Evolutionary conservation across 257 asterid genomes (phyloP), one percentile per base, ranked within the genome.

Genomic region (Capsicum chinense): DNA sequence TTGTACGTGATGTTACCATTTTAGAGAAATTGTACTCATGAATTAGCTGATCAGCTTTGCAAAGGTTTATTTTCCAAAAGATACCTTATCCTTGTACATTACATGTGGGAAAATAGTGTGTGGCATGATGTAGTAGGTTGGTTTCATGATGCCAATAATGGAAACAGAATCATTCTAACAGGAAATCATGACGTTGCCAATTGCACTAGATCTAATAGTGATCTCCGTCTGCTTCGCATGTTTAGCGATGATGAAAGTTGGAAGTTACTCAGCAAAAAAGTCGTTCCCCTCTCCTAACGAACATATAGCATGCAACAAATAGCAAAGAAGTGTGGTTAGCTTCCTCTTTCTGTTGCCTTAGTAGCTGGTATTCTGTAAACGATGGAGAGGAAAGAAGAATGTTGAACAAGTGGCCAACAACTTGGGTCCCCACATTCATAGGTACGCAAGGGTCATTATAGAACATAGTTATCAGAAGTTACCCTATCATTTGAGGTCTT

Each of bases 381-480:
- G 7, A n/a, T 5, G 15, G 83, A 71, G 26, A 35, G 14, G 37
- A 33, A 17, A 17, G 5, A 8, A 12, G 39, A 52, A 9, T 3
- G 5, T 10, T 60, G 87, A n/a, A 19, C 5, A 73, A 59, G 47
- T 85, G 64, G 44, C 80, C 7, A 54, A 35, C 7, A 17, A 56
- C 3, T 35, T 59, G 1, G 26, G 21, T 6, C n/a, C 33, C 12
- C 11, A 15, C 6, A 33, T 60, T 71, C 56, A 14, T 6, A 81
- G 33, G 39, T 48, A 50, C 13, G 0, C 44, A 52, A 50, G 4
- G 69, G 12, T 35, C 8, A 56, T 76, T 16, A 26, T 87, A 52
- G 87, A 84, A 48, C 9, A 82, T 52, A 87, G 89, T 56, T 82
- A 84, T 68, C 39, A 19, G 58, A 16, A 82, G 13, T 85, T 87